Evolutionary conservation across 140 eudicot species (phyloP).

Genomic region (Oenanthe javanica): DNA sequence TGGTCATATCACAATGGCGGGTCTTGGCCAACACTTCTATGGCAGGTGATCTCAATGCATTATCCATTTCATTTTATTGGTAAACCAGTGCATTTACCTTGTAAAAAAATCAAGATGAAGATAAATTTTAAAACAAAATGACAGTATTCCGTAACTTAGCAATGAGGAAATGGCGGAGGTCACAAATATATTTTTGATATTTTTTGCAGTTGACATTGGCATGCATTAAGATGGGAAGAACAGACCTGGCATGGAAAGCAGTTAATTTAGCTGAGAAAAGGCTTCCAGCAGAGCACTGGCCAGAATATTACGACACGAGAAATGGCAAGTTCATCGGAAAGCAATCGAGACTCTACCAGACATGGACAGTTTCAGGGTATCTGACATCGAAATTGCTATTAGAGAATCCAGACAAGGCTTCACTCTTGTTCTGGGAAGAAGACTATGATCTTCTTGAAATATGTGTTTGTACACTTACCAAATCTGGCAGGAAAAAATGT

Average conservation of each 20-base stretch:
- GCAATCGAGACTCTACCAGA: constrained; percentile 77
- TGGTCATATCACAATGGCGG: constrained; percentile 99
- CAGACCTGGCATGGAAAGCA: constrained; percentile 67
- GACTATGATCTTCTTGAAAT: constrained; percentile 78
- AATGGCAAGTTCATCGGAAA: constrained; percentile 71
- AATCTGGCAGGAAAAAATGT: constrained; percentile 52
- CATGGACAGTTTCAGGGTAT: constrained; percentile 84
- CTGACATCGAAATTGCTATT: constrained; percentile 65
- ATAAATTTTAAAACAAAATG: background rate
- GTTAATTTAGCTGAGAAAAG: constrained; percentile 52
- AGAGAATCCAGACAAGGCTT: constrained; percentile 61
- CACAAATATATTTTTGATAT: background rate
- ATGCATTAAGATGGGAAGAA: constrained; percentile 78
- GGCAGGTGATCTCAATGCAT: constrained; percentile 69
- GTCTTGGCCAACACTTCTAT: constrained; percentile 95
- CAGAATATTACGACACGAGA: constrained; percentile 77
- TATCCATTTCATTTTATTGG: background rate
- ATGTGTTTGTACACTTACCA: constrained; percentile 70
- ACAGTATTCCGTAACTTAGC: background rate
- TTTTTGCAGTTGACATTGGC: constrained; percentile 63
- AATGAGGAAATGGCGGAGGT: too few relatives aligned
- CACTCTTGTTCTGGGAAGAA: constrained; percentile 73
- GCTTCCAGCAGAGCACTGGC: constrained; percentile 60
- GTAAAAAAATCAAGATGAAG: background rate
- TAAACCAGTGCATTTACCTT: background rate